A percentile compares a stretch with the other conserved stretches of the same genome.
phyloP scores from a whole-genome alignment of 371 early-diverging fungal genomes.

The Enterocytospora artemiae region DNA sequence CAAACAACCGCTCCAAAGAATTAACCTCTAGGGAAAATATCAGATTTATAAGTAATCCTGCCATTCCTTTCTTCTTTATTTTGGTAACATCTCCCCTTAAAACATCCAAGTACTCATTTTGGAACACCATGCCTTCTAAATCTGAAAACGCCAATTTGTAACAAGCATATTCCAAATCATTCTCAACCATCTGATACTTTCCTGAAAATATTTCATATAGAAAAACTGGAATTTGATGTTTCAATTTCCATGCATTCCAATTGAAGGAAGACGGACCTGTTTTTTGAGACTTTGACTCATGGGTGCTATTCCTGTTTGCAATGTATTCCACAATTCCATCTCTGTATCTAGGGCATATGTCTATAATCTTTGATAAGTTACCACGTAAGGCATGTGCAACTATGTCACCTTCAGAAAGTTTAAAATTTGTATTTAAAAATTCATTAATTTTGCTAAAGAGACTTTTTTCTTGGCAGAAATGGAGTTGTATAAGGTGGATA shows the following conservation, averaged over 20 bases:
- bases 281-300: background rate
- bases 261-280: background rate
- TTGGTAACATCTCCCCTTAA: background rate
- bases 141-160: constrained; percentile 22
- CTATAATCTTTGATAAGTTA: constrained; percentile 23
- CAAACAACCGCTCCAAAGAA: background rate
- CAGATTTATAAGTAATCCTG: too few relatives aligned
- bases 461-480: background rate
- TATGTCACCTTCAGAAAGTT: constrained; percentile 3
- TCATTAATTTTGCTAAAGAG: constrained; percentile 20
- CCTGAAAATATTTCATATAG: constrained; percentile 15
- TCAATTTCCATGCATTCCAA: background rate
- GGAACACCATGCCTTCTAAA: background rate
- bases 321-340: constrained; percentile 23
- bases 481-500: constrained; percentile 17
- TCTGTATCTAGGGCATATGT: background rate
- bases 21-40: constrained; percentile 1
- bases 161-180: constrained; percentile 22
- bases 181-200: background rate
- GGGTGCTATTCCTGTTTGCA: background rate
- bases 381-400: constrained; percentile 20
- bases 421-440: constrained; percentile 35
- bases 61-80: too few relatives aligned
- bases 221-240: background rate
- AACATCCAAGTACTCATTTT: background rate